Conservation (phyloP, 1,284 basidiomycete species). For the Fomitopsis palustris region DNA sequence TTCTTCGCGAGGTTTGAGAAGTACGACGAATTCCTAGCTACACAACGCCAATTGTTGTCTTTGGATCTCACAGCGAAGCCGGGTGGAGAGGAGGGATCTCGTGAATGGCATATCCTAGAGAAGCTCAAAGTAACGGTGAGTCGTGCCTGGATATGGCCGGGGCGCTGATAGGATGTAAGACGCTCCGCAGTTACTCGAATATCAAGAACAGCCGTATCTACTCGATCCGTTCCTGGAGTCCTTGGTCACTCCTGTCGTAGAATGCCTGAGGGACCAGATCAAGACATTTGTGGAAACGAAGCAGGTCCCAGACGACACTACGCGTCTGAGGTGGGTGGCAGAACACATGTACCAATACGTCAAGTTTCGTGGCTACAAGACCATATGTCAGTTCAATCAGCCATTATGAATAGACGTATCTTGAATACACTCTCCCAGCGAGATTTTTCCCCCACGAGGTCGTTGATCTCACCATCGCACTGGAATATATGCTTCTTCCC, state of each 20-base stretch:
- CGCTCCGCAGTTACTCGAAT: constrained; percentile 70
- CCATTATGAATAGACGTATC: not conserved
- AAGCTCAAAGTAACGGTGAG: constrained; percentile 45
- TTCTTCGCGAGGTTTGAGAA: constrained; percentile 59
- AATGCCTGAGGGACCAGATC: constrained; percentile 60
- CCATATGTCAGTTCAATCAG: constrained; percentile 66
- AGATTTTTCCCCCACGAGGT: constrained; percentile 92
- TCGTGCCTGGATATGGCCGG: constrained; percentile 8
- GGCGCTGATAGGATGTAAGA: not conserved
- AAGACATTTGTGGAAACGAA: constrained; percentile 38
- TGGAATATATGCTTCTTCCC: constrained; percentile 60
- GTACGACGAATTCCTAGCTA: constrained; percentile 51
- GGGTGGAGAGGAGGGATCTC: constrained; percentile 43
- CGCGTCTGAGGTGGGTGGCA: constrained; percentile 54
- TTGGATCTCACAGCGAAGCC: constrained; percentile 46
- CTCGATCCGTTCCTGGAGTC: constrained; percentile 93
- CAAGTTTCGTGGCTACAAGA: constrained; percentile 91
- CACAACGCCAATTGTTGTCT: constrained; percentile 51
- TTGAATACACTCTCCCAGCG: constrained; percentile 41
- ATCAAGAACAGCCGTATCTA: constrained; percentile 92
- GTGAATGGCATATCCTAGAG: constrained; percentile 35
- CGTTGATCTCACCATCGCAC: constrained; percentile 72
- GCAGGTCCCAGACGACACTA: constrained; percentile 31
- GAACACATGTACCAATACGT: constrained; percentile 79
- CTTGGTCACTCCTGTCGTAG: constrained; percentile 78